Evolutionary conservation across 352 stramenopile species (phyloP), one percentile per base, ranked within the genome.

Genomic region (Globisporangium abappressorium): DNA sequence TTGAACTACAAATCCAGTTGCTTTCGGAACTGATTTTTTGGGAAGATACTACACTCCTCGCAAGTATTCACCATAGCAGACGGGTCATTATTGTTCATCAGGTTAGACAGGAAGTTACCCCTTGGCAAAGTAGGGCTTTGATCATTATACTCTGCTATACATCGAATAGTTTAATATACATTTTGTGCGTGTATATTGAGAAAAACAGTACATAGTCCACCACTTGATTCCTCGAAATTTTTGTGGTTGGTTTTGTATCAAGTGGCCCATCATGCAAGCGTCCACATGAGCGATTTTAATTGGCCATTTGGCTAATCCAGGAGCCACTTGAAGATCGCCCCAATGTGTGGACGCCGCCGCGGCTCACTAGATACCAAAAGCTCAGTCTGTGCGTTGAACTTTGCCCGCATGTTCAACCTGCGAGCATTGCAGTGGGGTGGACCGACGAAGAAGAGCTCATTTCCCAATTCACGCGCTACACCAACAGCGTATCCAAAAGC

Each of bases 211-310:
- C 6, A 8, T 36, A 24, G 36, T 63, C 57, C 64, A 38, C 55
- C 64, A 65, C 64, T 69, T 69, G 64, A 69, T 69, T 69, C 30
- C 55, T 69, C 55, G 26, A 64, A 69, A 64, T 64, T 64, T 67
- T 67, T 49, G 34, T 11, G n/a, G 5, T 7, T 6, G 24, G 18
- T 57, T 51, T 60, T 60, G 28, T 49, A 69, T 69, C 53, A 61
- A 61, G 55, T 43, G 34, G 38, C 53, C 15, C 43, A 51, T 51
- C 43, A 22, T 51, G 43, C 18, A 56, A 56, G 49, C 49, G 49
- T 56, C 49, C 49, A 56, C 9, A 43, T 59, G 36, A 51, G 18
- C 22, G 46, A 26, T 24, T 15, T 28, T 54, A 14, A 30, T 33
- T 38, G 22, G 38, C 20, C 38, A 43, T 26, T 30, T 57, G 46